Conservation (phyloP, 1,284 basidiomycete species). For the Cutaneotrichosporon mucoides region DNA sequence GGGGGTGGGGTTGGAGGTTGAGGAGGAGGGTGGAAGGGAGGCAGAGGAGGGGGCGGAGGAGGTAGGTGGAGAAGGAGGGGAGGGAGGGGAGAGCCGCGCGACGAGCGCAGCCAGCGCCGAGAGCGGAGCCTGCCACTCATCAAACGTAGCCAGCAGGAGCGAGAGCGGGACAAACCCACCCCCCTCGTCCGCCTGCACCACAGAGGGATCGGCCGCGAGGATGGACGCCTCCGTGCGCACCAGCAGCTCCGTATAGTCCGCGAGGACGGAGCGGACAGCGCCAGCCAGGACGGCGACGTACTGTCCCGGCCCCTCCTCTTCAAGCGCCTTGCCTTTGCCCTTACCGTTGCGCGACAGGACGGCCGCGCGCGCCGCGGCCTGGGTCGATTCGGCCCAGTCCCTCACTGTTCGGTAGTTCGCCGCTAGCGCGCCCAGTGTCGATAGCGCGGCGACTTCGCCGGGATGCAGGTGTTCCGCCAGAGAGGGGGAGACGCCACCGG, state of each 20-base stretch:
- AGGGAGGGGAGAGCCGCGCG: constrained; percentile 51
- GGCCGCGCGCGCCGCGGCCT: constrained; percentile 14
- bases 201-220: constrained; percentile 61
- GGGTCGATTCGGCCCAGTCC: constrained; percentile 30
- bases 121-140: constrained; percentile 77
- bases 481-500: constrained; percentile 56
- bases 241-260: constrained; percentile 72
- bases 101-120: constrained; percentile 63
- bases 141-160: constrained; percentile 70
- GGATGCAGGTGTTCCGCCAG: constrained; percentile 73
- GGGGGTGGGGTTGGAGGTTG: too few species aligned
- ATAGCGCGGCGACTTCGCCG: constrained; percentile 74
- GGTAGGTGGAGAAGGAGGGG: too few species aligned
- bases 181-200: constrained; percentile 56
- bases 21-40: too few species aligned
- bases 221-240: constrained; percentile 73
- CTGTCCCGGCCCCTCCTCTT: constrained; percentile 49
- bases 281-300: constrained; percentile 72
- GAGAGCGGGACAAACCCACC: constrained; percentile 74
- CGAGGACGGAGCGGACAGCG: constrained; percentile 65
- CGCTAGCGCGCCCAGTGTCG: constrained; percentile 67
- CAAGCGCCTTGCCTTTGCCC: constrained; percentile 10
- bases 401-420: constrained; percentile 67
- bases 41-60: too few species aligned
- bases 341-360: constrained; percentile 15